A percentile compares a stretch with the other conserved stretches of the same genome.
These are phyloP conservation scores for Penicillium crystallinum DNA, from an alignment of 495 filamentous ascomycete species.

Conservation along the genomic window DNA sequence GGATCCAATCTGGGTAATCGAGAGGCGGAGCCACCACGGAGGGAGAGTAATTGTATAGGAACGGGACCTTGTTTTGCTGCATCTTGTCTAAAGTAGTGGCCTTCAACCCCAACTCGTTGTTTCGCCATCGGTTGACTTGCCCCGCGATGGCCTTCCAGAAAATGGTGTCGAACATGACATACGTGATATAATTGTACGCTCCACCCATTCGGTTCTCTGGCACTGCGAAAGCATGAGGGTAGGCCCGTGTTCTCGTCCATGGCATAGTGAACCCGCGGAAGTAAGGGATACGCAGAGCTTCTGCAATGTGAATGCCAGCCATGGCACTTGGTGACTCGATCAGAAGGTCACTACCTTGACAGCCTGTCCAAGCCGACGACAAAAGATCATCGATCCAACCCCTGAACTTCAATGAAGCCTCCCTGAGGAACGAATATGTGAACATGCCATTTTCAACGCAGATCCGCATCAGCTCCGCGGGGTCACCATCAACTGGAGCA, in stretches of 20 bases:
- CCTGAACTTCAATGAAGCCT: slow-evolving; percentile 84
- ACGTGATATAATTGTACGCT: slow-evolving; percentile 89
- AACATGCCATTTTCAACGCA: slow-evolving; percentile 98
- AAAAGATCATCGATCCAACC: slow-evolving; percentile 90
- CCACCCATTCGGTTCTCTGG: slow-evolving; percentile 92
- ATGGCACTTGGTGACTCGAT: slow-evolving; percentile 97
- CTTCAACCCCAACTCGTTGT: slow-evolving; percentile 69
- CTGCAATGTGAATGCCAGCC: slow-evolving; percentile 98
- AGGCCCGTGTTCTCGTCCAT: slow-evolving; percentile 92
- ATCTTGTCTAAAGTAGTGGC: slow-evolving; percentile 83
- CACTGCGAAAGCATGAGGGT: slow-evolving; percentile 96
- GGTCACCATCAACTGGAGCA: slow-evolving; percentile 80
- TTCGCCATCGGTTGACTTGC: slow-evolving; percentile 91
- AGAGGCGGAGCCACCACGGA: slow-evolving; percentile 86
- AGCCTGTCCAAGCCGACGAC: slow-evolving; percentile 76
- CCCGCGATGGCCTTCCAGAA: slow-evolving; percentile 93
- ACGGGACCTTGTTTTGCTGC: slow-evolving; percentile 93
- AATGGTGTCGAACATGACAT: slow-evolving; percentile 94
- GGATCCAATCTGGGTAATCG: slow-evolving; percentile 97
- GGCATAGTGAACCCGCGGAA: slow-evolving; percentile 99
- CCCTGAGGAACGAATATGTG: slow-evolving; percentile 81
- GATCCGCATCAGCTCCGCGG: slow-evolving; percentile 88
- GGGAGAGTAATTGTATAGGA: slow-evolving; percentile 95
- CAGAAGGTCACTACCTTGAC: slow-evolving; percentile 81
- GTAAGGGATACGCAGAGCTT: slow-evolving; percentile 88